These are phyloP conservation scores for Tinospora cordifolia DNA, from an alignment of 164 flowering plant genomes.

Conservation along the genomic window DNA sequence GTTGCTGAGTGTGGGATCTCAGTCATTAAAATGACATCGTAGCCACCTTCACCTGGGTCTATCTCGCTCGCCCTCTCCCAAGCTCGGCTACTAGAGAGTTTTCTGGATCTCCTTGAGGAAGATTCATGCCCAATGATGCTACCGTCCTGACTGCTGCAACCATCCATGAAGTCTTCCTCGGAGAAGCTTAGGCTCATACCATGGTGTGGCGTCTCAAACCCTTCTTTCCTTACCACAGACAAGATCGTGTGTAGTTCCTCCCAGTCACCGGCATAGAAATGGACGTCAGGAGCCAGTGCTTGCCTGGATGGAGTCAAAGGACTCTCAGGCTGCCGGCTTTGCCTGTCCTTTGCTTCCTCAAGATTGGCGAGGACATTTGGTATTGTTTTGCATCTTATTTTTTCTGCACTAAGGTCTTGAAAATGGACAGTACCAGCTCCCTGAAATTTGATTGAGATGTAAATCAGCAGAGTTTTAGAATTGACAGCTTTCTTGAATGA, in stretches of 20 bases:
- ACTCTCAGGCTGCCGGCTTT: slow-evolving; percentile 74
- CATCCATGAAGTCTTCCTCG: slow-evolving; percentile 87
- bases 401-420: slow-evolving; percentile 83
- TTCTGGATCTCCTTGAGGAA: slow-evolving; percentile 68
- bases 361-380: slow-evolving; percentile 91
- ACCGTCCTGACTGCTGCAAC: slow-evolving; percentile 80
- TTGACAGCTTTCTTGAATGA: neutral
- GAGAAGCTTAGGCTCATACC: slow-evolving; percentile 66
- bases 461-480: neutral
- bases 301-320: slow-evolving; percentile 86
- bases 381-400: slow-evolving; percentile 69
- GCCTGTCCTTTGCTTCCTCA: slow-evolving; percentile 80
- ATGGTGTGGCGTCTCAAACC: slow-evolving; percentile 33
- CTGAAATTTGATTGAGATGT: slow-evolving; percentile 29
- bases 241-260: slow-evolving; percentile 75
- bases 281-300: slow-evolving; percentile 52
- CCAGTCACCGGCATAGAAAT: slow-evolving; percentile 90
- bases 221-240: slow-evolving; percentile 53
- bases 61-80: slow-evolving; percentile 82
- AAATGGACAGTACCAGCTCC: slow-evolving; percentile 79
- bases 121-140: slow-evolving; percentile 59
- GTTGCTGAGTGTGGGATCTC: slow-evolving; percentile 65
- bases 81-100: slow-evolving; percentile 85
- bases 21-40: slow-evolving; percentile 79
- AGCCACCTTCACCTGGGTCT: slow-evolving; percentile 70